Evolutionary conservation across 225 moss, liverwort and hornwort genomes (phyloP).

Genomic region (Marchantia polymorpha): DNA sequence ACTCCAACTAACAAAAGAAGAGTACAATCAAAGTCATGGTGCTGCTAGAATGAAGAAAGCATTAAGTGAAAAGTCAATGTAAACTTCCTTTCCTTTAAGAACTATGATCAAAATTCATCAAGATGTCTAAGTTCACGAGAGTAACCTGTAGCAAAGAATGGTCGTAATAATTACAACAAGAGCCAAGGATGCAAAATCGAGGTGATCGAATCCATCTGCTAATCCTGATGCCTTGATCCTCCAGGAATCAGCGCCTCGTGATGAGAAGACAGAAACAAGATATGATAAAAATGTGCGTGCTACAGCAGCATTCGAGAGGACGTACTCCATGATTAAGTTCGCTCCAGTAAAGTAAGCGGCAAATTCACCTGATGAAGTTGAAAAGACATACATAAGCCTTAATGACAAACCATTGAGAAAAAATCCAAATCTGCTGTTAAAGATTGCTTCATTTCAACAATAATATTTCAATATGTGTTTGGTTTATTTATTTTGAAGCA

Average conservation of each 20-base stretch:
- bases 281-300: conserved; percentile 92
- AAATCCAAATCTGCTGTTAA: too few species aligned
- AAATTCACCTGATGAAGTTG: conserved; percentile 61
- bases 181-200: conserved; percentile 68
- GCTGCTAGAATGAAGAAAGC: background rate
- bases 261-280: conserved; percentile 54
- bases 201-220: conserved; percentile 51
- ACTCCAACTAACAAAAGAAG: background rate
- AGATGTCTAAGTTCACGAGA: background rate
- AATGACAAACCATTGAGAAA: too few species aligned
- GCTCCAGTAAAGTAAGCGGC: conserved; percentile 92
- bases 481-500: too few species aligned
- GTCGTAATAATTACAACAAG: conserved; percentile 66
- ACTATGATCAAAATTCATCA: background rate
- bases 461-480: too few species aligned
- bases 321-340: conserved; percentile 92
- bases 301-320: conserved; percentile 88
- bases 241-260: conserved; percentile 62
- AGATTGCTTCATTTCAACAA: too few species aligned
- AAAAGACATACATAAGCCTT: background rate
- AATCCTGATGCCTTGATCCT: conserved; percentile 55
- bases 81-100: background rate
- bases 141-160: conserved; percentile 65
- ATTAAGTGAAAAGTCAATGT: background rate
- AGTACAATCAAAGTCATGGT: background rate